A percentile compares a stretch with the other conserved stretches of the same genome.
Conservation (phyloP, 2,329 filamentous ascomycete genomes). For the Stemphylium beticola region DNA sequence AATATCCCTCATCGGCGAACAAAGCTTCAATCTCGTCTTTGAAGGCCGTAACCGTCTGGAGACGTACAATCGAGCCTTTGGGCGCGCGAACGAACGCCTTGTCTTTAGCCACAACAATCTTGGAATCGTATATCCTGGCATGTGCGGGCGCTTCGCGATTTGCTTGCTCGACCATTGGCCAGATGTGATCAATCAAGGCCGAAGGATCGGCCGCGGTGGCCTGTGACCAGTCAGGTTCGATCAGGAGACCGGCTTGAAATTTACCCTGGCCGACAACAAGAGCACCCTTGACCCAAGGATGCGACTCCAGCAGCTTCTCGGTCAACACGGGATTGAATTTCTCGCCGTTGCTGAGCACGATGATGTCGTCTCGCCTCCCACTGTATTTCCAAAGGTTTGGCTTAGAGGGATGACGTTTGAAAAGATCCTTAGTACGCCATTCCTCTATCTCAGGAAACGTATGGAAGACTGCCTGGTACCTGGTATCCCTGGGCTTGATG, state of each 20-base stretch:
- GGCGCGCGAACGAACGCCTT: constrained; percentile 25
- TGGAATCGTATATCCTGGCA: constrained; percentile 25
- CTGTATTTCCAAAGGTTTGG: constrained; percentile 24
- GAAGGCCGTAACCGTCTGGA: constrained; percentile 27
- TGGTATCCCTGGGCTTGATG: constrained; percentile 1
- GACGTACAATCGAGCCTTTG: constrained; percentile 35
- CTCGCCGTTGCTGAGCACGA: constrained; percentile 41
- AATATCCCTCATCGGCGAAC: constrained; percentile 17
- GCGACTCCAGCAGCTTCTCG: constrained; percentile 22
- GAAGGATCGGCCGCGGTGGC: background rate
- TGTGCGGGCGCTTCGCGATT: constrained; percentile 32
- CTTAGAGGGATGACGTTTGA: constrained; percentile 24
- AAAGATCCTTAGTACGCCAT: constrained; percentile 25
- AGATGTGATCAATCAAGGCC: constrained; percentile 27
- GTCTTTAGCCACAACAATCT: constrained; percentile 19
- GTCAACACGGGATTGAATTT: constrained; percentile 33
- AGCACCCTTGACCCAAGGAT: constrained; percentile 18
- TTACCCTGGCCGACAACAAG: constrained; percentile 29
- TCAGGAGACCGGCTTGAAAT: constrained; percentile 25
- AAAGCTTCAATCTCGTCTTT: constrained; percentile 31
- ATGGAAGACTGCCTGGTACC: constrained; percentile 4
- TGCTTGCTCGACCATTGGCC: constrained; percentile 27
- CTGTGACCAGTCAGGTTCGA: constrained; percentile 23
- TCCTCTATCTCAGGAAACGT: background rate
- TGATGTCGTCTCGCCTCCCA: constrained; percentile 45